A percentile compares a stretch with the other conserved stretches of the same genome.
Evolutionary conservation across 495 filamentous ascomycete genomes (phyloP).

Genomic region (Xylaria curta): DNA sequence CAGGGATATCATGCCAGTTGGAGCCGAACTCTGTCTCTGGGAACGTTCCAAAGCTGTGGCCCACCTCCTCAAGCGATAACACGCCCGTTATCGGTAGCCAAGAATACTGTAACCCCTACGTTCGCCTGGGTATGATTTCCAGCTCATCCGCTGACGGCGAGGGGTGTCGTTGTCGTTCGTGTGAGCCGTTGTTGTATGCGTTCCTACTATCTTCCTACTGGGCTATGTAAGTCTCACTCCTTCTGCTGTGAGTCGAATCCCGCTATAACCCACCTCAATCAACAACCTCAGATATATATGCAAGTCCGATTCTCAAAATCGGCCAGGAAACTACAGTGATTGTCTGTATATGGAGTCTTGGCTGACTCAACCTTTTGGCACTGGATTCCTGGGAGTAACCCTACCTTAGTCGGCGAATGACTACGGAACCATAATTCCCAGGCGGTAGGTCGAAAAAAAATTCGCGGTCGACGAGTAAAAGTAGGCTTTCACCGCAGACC

Average conservation of each 20-base stretch:
- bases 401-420: slow-evolving; percentile 12
- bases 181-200: not conserved
- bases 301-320: slow-evolving; percentile 4
- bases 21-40: slow-evolving; percentile 8
- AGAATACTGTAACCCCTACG: slow-evolving; percentile 6
- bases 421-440: slow-evolving; percentile 18
- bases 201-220: slow-evolving; percentile 8
- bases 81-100: slow-evolving; percentile 6
- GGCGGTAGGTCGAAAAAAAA: not conserved
- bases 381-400: not conserved
- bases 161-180: not conserved
- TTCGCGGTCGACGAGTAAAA: not conserved
- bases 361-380: not conserved
- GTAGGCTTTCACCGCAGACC: not conserved
- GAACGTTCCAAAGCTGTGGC: slow-evolving; percentile 4
- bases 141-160: not conserved
- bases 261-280: not conserved
- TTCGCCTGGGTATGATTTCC: slow-evolving; percentile 6
- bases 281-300: not conserved
- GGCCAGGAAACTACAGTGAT: not conserved
- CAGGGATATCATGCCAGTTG: slow-evolving; percentile 22
- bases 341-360: not conserved
- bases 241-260: not conserved
- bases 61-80: slow-evolving; percentile 6
- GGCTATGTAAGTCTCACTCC: slow-evolving; percentile 4